Base-by-base conservation (phyloP, 106 monocot species). In the Allium cepa region DNA sequence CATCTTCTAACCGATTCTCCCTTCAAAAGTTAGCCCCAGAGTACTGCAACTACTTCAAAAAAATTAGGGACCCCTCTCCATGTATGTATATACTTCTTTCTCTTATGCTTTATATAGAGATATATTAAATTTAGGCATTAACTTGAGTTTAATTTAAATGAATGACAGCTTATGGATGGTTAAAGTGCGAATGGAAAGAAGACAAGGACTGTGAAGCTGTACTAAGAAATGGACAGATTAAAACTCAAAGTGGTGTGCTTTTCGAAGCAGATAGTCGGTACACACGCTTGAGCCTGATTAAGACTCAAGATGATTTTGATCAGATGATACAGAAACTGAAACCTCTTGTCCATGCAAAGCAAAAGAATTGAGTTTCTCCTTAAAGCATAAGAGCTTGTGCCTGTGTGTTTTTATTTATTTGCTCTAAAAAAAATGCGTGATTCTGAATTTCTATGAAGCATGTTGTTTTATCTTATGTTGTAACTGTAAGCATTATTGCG, bases 111-210 rank as follows among this genome's bases (percentile, higher is more conserved):
- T 36, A 36, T 36, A 1, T 36, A 36, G 4, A 36, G 36, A 36
- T 36, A 36, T 36, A 36, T 36, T 36, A 4, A 36, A 36, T 36
- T 36, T 36, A 36, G 36, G 36, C 36, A 36, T 36, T 56, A 56
- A 56, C 3, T 56, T 16, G 3, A 60, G 60, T 26, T 26, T 3
- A 17, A n/a, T 18, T 60, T 17, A 4, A 9, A 60, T 66, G 47
- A 14, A n/a, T 8, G 4, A 46, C 79, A 93, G 93, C 89, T 67
- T 94, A 90, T 72, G 93, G 76, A n/a, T 94, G 89, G 88, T 11
- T 36, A 36, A 36, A 36, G 36, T 36, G 36, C 5, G 36, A 36
- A 36, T 36, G 36, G 36, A 36, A 36, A 86, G 61, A 94, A 82
- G 61, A 89, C 89, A 66, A 82, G 68, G 86, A 90, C 61, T 94